These are phyloP conservation scores for Cinnamomum chago DNA, from an alignment of 164 flowering plant species.

Conservation along the genomic window DNA sequence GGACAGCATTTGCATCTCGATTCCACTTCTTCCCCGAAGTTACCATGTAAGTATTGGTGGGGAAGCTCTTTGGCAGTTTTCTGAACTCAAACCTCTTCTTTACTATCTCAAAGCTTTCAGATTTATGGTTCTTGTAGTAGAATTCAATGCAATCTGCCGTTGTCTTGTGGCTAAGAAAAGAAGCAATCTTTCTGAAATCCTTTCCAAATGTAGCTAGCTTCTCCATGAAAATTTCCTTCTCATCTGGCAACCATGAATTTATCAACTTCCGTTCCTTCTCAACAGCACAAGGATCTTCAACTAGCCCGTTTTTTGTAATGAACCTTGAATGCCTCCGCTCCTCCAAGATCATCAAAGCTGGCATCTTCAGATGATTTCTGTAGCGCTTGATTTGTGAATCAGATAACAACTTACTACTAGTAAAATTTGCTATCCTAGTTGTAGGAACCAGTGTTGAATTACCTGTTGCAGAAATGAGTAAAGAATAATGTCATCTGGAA, in stretches of 20 bases:
- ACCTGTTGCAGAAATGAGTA: slow-evolving; percentile 36
- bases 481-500: no score
- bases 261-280: slow-evolving; percentile 79
- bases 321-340: slow-evolving; percentile 60
- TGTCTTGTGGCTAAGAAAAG: slow-evolving; percentile 78
- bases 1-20: slow-evolving; percentile 60
- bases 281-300: slow-evolving; percentile 78
- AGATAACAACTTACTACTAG: slow-evolving; percentile 56
- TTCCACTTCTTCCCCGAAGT: slow-evolving; percentile 70
- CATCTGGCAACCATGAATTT: slow-evolving; percentile 84
- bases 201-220: slow-evolving; percentile 68
- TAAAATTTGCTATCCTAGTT: slow-evolving; percentile 36
- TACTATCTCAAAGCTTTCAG: slow-evolving; percentile 63
- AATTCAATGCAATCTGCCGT: slow-evolving; percentile 93
- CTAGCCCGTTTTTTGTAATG: slow-evolving; percentile 66
- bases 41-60: slow-evolving; percentile 52
- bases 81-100: slow-evolving; percentile 44
- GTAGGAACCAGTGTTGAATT: slow-evolving; percentile 52
- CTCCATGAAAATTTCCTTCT: slow-evolving; percentile 72
- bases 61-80: slow-evolving; percentile 40
- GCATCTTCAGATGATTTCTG: slow-evolving; percentile 66
- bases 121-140: slow-evolving; percentile 95
- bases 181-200: slow-evolving; percentile 80
- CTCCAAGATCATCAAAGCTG: slow-evolving; percentile 65
- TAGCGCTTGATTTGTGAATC: slow-evolving; percentile 40